These are phyloP conservation scores for Pigoraptor vietnamica DNA, from an alignment of 78 protist genomes.

Conservation along the genomic window DNA sequence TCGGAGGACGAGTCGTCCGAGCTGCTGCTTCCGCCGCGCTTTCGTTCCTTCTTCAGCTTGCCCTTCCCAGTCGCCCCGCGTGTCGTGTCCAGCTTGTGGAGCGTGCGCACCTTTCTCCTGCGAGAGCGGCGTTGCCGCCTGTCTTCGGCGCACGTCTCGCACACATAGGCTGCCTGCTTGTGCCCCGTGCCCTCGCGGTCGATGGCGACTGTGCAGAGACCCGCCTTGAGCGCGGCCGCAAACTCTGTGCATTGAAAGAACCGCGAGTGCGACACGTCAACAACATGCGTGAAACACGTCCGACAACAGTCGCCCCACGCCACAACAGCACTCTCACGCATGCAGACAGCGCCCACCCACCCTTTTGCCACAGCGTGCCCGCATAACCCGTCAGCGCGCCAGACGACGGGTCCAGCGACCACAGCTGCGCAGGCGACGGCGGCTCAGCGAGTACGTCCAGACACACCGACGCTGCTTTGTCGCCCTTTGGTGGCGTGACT, in stretches of 20 bases:
- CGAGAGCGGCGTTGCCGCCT: neutral
- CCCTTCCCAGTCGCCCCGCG: neutral
- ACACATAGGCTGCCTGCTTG: neutral
- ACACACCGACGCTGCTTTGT: neutral
- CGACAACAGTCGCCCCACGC: neutral
- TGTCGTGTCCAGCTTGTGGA: neutral
- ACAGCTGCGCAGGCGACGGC: neutral
- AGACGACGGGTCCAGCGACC: neutral
- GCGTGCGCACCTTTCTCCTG: neutral
- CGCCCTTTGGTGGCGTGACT: neutral
- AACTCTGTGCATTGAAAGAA: neutral
- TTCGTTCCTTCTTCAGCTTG: neutral
- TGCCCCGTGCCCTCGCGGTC: neutral
- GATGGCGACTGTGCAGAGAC: neutral
- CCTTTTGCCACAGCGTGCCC: neutral
- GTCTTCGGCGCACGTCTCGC: neutral
- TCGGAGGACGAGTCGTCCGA: neutral
- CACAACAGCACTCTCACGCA: neutral
- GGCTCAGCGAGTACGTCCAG: neutral
- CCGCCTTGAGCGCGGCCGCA: neutral
- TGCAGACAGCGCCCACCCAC: neutral
- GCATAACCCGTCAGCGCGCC: neutral
- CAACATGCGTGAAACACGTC: neutral
- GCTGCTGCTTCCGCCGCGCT: neutral
- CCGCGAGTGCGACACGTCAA: no score